phyloP scores from a whole-genome alignment of 2,329 filamentous ascomycete genomes.

The Coniochaeta ligniaria region DNA sequence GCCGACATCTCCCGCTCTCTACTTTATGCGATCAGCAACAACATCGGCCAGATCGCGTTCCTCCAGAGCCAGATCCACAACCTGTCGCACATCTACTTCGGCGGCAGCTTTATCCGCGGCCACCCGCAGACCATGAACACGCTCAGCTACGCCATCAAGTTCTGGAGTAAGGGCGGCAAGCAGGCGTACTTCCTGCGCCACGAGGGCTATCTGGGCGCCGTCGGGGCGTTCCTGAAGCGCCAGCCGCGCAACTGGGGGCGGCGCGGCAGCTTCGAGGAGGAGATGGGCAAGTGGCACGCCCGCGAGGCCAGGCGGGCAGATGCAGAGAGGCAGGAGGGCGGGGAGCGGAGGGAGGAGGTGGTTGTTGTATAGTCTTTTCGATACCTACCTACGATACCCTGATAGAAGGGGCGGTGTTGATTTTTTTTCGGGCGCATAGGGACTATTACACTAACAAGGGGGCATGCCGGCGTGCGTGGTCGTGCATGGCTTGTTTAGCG shows the following conservation, averaged over 20 bases:
- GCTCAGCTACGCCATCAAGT: slow-evolving; percentile 90
- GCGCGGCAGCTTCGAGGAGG: slow-evolving; percentile 64
- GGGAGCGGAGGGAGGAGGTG: not conserved
- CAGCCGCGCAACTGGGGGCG: slow-evolving; percentile 90
- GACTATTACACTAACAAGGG: not conserved
- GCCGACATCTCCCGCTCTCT: slow-evolving; percentile 87
- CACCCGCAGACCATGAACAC: slow-evolving; percentile 98
- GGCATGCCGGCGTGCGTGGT: not conserved
- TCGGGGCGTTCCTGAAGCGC: slow-evolving; percentile 87
- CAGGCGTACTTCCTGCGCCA: slow-evolving; percentile 94
- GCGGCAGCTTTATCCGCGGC: slow-evolving; percentile 91
- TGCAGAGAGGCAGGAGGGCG: not conserved
- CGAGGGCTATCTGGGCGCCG: slow-evolving; percentile 89
- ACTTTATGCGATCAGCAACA: slow-evolving; percentile 93
- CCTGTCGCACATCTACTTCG: slow-evolving; percentile 92
- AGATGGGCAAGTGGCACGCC: slow-evolving; percentile 6
- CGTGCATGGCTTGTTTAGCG: not conserved
- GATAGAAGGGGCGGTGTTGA: not conserved
- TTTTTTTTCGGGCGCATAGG: no score
- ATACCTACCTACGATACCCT: not conserved
- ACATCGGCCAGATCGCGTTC: slow-evolving; percentile 96
- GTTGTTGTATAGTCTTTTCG: not conserved
- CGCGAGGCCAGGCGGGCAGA: slow-evolving; percentile 21
- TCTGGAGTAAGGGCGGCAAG: slow-evolving; percentile 88
- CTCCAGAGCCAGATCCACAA: slow-evolving; percentile 94